Conservation (phyloP, 129 eudicot species). For the Erigeron canadensis region DNA sequence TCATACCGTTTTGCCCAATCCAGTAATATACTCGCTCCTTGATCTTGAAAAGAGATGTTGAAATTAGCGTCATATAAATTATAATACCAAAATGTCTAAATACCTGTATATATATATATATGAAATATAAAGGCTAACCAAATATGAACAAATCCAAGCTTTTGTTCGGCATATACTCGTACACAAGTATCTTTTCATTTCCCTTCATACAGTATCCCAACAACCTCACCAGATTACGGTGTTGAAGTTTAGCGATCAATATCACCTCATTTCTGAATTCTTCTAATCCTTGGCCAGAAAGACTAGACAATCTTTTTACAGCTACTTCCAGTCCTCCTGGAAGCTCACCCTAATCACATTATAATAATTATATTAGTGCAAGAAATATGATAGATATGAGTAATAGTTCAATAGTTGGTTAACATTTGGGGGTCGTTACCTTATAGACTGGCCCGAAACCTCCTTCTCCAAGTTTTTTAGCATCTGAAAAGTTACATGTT, state of each 20-base stretch:
- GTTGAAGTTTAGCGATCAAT: slow-evolving; percentile 53
- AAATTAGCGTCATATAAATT: not conserved
- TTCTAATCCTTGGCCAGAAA: slow-evolving; percentile 40
- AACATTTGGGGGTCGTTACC: slow-evolving; percentile 25
- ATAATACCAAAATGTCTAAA: not conserved
- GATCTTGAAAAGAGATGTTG: slow-evolving; percentile 16
- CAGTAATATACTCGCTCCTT: slow-evolving; percentile 1
- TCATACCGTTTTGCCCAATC: slow-evolving; percentile 40
- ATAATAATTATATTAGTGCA: not conserved
- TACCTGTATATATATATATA: not conserved
- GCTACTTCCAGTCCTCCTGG: slow-evolving; percentile 38
- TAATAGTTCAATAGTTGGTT: too few species aligned
- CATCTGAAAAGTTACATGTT: slow-evolving; percentile 40
- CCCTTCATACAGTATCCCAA: slow-evolving; percentile 51
- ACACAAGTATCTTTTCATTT: slow-evolving; percentile 41
- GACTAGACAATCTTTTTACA: slow-evolving; percentile 49
- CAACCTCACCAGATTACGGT: slow-evolving; percentile 49
- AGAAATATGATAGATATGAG: too few species aligned
- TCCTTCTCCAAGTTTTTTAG: slow-evolving; percentile 50
- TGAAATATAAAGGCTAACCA: slow-evolving; percentile 36
- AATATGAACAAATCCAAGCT: slow-evolving; percentile 47
- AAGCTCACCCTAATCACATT: slow-evolving; percentile 35
- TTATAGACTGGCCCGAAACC: slow-evolving; percentile 54
- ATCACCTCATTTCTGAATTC: slow-evolving; percentile 49
- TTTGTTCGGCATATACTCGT: slow-evolving; percentile 54